Evolutionary conservation across 495 filamentous ascomycete species (phyloP).

Genomic region (Talaromyces thailandensis): DNA sequence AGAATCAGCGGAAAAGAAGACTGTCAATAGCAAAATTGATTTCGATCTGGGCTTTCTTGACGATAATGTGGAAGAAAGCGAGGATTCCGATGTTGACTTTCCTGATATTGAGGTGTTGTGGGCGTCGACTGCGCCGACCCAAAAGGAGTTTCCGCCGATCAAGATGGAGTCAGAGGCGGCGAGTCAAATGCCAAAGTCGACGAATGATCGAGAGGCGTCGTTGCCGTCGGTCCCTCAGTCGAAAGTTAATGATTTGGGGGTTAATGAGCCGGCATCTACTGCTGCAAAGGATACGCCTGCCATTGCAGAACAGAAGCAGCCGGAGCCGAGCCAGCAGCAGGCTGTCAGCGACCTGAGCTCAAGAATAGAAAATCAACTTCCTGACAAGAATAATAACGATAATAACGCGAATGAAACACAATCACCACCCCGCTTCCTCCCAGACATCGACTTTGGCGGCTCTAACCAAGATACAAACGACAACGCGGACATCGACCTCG

Average conservation of each 20-base stretch:
- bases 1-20: not conserved
- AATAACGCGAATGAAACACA: not conserved
- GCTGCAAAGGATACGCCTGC: not conserved
- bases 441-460: not conserved
- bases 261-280: not conserved
- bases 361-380: not conserved
- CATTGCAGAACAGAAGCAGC: not conserved
- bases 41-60: not conserved
- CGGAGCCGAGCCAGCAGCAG: not conserved
- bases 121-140: slow-evolving; percentile 5
- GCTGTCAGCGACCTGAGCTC: not conserved
- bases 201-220: not conserved
- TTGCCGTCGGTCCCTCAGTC: not conserved
- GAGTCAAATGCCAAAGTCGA: not conserved
- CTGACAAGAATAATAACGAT: no score
- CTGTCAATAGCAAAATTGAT: not conserved
- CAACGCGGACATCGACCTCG: not conserved
- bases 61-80: not conserved
- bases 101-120: slow-evolving; percentile 1
- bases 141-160: not conserved
- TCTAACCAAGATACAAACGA: not conserved
- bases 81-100: not conserved
- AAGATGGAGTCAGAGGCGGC: not conserved
- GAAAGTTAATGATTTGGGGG: not conserved
- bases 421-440: not conserved